Base-by-base conservation (phyloP, 1,284 basidiomycete species). In the Kwoniella shivajii region DNA sequence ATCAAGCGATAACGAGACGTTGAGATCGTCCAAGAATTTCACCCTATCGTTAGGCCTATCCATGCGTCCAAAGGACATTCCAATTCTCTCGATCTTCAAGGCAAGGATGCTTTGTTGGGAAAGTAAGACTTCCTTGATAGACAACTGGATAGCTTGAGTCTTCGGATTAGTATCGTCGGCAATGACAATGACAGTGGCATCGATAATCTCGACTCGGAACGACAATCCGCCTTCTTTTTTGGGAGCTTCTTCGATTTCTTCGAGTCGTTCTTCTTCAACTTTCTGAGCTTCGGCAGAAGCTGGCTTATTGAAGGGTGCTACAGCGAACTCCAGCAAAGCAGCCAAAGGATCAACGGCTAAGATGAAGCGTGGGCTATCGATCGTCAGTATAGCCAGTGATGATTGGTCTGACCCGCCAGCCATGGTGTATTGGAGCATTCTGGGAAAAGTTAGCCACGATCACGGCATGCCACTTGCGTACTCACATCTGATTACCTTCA, bases 1-100 rank as follows among this genome's bases (percentile, higher is more conserved):
- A 75, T 98, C 94, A 63, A 96, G 80, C 7, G 92, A 88, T 43
- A 97, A 81, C 0, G 92, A 90, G 46, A 97, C 69, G 73, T 96
- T 91, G 47, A 98, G 82, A 61, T 98, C 90, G 75, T 99, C 96
- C 64, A 99, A 81, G 79, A 99, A 92, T 37, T 92, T 86, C 42
- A 95, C 88, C 39, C 85, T 87, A 62, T 99, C 95, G 3, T 86
- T 82, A 38, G 85, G 82, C 60, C 84, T 84, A 64, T 90, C 90
- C 93, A 99, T 99, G 26, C 84, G 83, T 60, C 88, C 86, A 41
- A 99, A 83, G 16, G 93, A 97, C 93, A 99, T 97, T 39, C 95
- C 96, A 10, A 98, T 82, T 51, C 84, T 84, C 56, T 84, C 86
- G 37, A 99, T 81, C 54, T 85, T 91, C 60, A 99, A 79, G 0